phyloP scores from a whole-genome alignment of 2,329 filamentous ascomycete species.

The Dactylella cylindrospora region DNA sequence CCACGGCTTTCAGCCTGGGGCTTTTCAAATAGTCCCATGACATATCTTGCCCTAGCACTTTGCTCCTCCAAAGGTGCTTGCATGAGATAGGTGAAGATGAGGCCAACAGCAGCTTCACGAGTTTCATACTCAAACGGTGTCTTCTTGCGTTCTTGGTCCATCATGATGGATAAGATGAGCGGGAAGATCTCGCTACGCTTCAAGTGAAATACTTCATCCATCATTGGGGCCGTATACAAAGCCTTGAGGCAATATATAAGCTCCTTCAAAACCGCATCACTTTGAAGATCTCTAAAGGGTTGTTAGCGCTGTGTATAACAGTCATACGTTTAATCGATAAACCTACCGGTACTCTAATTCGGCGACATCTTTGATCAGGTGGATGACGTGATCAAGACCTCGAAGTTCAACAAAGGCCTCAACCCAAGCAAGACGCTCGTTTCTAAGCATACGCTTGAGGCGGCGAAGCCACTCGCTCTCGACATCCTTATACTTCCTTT shows the following conservation, averaged over 20 bases:
- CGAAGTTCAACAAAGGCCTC: conserved; percentile 85
- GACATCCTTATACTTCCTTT: conserved; percentile 54
- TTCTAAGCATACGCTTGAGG: conserved; percentile 80
- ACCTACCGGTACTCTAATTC: conserved; percentile 90
- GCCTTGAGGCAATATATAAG: conserved; percentile 90
- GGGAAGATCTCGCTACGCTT: conserved; percentile 83
- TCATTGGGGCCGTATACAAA: conserved; percentile 84
- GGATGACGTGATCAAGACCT: conserved; percentile 89
- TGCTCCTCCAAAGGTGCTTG: conserved; percentile 52
- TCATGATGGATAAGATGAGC: conserved; percentile 81
- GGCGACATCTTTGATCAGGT: conserved; percentile 58
- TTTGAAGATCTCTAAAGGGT: conserved; percentile 74
- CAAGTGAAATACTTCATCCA: conserved; percentile 75
- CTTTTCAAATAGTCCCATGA: conserved; percentile 27
- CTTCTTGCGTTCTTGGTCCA: conserved; percentile 90
- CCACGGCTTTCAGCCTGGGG: conserved; percentile 8
- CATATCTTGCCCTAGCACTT: conserved; percentile 11
- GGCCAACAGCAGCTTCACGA: conserved; percentile 81
- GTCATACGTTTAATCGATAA: conserved; percentile 12
- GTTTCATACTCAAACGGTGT: conserved; percentile 96
- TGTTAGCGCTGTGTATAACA: conserved; percentile 50
- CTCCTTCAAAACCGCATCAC: conserved; percentile 89
- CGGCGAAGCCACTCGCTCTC: conserved; percentile 97
- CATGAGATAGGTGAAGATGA: conserved; percentile 72
- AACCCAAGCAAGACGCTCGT: conserved; percentile 95